Evolutionary conservation across 2,329 filamentous ascomycete genomes (phyloP), one percentile per base, ranked within the genome.

Genomic region (Dactylellina haptotyla): DNA sequence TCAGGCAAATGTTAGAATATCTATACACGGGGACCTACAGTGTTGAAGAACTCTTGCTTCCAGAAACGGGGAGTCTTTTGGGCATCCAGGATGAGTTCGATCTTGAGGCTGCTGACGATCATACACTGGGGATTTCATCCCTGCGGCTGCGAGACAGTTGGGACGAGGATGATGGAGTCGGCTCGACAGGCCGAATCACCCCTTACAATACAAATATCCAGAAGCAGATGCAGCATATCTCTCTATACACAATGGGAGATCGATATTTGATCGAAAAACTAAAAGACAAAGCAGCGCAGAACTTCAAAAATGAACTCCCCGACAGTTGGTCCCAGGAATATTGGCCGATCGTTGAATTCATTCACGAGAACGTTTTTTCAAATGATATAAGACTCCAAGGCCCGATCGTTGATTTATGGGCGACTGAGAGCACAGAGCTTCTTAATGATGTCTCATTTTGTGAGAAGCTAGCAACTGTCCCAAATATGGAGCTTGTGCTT

Each of bases 191-290:
- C n/a, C 43, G 3, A 25, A 4, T 5, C 4, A 25, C 14, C 3
- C 14, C 43, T 23, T n/a, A n/a, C n/a, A 32, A 30, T n/a, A 10
- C 14, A 10, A 8, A 8, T 4, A 41, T 18, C 37, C 10, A 18
- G 2, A 20, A 16, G 2, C 41, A 18, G 16, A 26, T 23, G 12
- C 23, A 34, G 12, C 37, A 71, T 39, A 57, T 71, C 25, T 4
- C 12, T 18, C 56, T 71, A 41, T 71, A 71, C 25, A 28, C 50
- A 1, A 18, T 63, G 3, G 66, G 66, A 9, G 66, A 71, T 39
- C 26, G 32, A 26, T 71, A 43, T 25, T n/a, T 71, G 2, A 71
- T 71, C 26, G 41, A 50, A 23, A 34, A 30, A 2, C 46, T 71
- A 4, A 71, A 50, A 43, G 2, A 4, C 1, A 6, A 51, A 10